Base-by-base conservation (phyloP, 2,329 filamentous ascomycete species). In the Monosporascus sp. region DNA sequence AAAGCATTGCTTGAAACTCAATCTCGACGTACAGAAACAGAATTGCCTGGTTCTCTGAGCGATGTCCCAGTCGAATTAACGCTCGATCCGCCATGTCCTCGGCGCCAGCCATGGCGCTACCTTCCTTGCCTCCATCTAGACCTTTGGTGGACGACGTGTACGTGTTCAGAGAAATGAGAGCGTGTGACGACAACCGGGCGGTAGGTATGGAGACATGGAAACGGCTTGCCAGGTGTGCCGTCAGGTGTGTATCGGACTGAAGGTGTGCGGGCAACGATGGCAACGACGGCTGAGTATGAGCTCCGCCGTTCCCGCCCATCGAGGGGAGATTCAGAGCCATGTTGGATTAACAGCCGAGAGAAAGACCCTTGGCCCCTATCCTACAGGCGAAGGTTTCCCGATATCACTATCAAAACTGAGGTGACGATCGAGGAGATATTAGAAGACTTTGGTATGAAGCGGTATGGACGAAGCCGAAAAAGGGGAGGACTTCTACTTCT, bases 181-280 rank as follows among this genome's bases (percentile, higher is more conserved):
- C 94, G 69, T 97, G 92, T 1, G 91, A 96, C 1, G 92, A 97
- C 19, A 99, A 83, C 48, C 85, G 84, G 51, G 94, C 91, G 1
- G 92, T 96, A 9, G 94, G 91, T 55, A 94, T 77, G 51, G 90
- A 88, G 51, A 95, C 88, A 75, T 99, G 94, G 72, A 96, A 99
- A 51, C 93, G 91, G 70, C 83, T 91, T 63, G 89, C 90, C 57
- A 94, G 82, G 71, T 93, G 90, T 50, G 87, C 87, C 3, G 89
- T 94, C 61, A 93, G 77, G 66, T 91, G 86, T 46, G 87, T 88
- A 65, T 90, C 87, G 62, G 85, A 86, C 73, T 91, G 87, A 50
- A 86, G 81, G 76, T 91, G 94, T 57, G 89, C 84, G 48, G 94
- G 93, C 61, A 99, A 79, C 57, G 91, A 86, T 22, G 93, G 91